A percentile compares a stretch with the other conserved stretches of the same genome.
These are phyloP conservation scores for Stemphylium vesicarium DNA, from an alignment of 2,329 filamentous ascomycete genomes.

Conservation along the genomic window DNA sequence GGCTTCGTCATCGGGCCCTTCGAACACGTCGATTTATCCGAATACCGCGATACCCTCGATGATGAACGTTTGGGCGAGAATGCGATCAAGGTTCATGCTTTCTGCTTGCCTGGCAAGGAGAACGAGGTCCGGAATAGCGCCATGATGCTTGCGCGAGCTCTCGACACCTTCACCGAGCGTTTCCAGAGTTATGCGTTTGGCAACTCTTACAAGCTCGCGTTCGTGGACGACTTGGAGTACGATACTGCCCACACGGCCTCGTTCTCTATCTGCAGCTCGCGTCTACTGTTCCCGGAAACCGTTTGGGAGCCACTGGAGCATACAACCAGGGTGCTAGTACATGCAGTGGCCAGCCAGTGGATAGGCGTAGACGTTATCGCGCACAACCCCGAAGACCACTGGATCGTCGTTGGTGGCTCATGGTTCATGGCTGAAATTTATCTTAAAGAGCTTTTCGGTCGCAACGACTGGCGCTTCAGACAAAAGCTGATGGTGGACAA, in stretches of 20 bases:
- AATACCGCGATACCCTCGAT: constrained; percentile 87
- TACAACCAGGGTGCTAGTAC: constrained; percentile 79
- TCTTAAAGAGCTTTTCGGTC: constrained; percentile 87
- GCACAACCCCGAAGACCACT: constrained; percentile 78
- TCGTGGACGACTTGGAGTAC: constrained; percentile 84
- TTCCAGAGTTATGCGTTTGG: constrained; percentile 88
- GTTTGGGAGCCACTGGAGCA: constrained; percentile 86
- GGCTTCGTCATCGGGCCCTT: constrained; percentile 95
- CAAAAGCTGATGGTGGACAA: constrained; percentile 85
- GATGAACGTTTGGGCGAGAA: constrained; percentile 89
- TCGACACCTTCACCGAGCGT: constrained; percentile 88
- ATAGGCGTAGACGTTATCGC: constrained; percentile 92
- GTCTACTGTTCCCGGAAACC: constrained; percentile 82
- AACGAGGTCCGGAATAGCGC: constrained; percentile 88
- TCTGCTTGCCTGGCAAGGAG: constrained; percentile 82
- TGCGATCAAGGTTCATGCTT: constrained; percentile 87
- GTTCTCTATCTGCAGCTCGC: constrained; percentile 84
- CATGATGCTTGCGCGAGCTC: constrained; percentile 78
- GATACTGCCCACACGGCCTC: constrained; percentile 81
- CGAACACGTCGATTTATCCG: constrained; percentile 86
- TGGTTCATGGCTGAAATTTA: constrained; percentile 96
- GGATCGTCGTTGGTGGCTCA: constrained; percentile 87
- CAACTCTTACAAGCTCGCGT: constrained; percentile 88
- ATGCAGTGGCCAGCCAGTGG: constrained; percentile 90
- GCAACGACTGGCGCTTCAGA: constrained; percentile 91